Conservation (phyloP, 1,284 basidiomycete genomes). For the Phylloporus sp. region DNA sequence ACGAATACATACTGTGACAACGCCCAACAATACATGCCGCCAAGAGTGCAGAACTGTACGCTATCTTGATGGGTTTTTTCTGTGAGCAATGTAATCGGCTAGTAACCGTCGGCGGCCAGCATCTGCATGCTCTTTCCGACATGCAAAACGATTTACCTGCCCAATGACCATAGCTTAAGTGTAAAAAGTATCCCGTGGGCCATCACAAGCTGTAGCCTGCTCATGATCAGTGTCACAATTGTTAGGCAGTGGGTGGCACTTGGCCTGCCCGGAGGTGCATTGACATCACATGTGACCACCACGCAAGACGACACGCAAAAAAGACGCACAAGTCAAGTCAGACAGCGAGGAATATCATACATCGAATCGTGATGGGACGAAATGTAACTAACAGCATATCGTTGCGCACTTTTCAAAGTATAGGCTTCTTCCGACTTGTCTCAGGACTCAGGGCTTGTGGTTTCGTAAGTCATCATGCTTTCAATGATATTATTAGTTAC, state of each 20-base stretch:
- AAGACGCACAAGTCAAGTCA: slow-evolving; percentile 64
- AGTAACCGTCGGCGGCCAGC: slow-evolving; percentile 91
- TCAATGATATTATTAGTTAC: too few relatives aligned
- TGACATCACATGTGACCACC: slow-evolving; percentile 20
- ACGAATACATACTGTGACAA: too few relatives aligned
- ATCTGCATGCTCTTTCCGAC: slow-evolving; percentile 51
- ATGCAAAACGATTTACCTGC: slow-evolving; percentile 58
- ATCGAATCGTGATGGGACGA: slow-evolving; percentile 85
- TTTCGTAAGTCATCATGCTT: slow-evolving; percentile 52
- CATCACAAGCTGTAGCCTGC: slow-evolving; percentile 81
- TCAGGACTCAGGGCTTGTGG: slow-evolving; percentile 80
- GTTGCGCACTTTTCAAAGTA: slow-evolving; percentile 88
- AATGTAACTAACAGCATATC: slow-evolving; percentile 81
- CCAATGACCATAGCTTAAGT: slow-evolving; percentile 87
- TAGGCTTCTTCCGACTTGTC: slow-evolving; percentile 91
- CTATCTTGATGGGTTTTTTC: slow-evolving; percentile 85
- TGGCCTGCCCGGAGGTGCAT: slow-evolving; percentile 56
- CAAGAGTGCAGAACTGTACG: slow-evolving; percentile 88
- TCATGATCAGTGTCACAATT: slow-evolving; percentile 73
- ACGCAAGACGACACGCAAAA: slow-evolving; percentile 18
- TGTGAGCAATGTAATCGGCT: slow-evolving; percentile 82
- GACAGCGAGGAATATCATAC: slow-evolving; percentile 81
- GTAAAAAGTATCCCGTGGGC: slow-evolving; percentile 82
- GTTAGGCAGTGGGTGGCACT: slow-evolving; percentile 46
- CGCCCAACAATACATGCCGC: slow-evolving; percentile 61